A percentile compares a stretch with the other conserved stretches of the same genome.
Conservation (phyloP, 2,329 filamentous ascomycete genomes). For the Colletotrichum gigasporum region DNA sequence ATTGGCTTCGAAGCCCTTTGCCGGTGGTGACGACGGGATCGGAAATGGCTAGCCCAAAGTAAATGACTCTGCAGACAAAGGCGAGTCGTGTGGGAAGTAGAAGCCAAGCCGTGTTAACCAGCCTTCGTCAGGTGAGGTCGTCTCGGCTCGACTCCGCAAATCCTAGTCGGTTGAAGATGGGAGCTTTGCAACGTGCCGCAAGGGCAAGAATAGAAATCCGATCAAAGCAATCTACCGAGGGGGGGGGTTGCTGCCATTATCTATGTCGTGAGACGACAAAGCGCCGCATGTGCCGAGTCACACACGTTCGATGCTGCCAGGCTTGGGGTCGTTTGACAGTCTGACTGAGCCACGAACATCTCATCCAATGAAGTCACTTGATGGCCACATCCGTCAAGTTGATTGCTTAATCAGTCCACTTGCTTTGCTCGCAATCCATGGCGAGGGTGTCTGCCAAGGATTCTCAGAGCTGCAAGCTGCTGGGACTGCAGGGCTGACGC, state of each 20-base stretch:
- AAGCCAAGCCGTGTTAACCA: background rate
- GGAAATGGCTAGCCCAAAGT: slow-evolving; percentile 21
- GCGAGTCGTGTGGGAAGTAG: background rate
- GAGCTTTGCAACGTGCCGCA: background rate
- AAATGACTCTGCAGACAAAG: slow-evolving; percentile 26
- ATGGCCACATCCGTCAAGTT: background rate
- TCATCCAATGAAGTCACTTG: slow-evolving; percentile 1
- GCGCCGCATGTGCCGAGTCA: background rate
- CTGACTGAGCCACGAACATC: background rate
- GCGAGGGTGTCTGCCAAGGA: background rate
- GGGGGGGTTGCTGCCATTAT: background rate
- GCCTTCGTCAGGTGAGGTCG: slow-evolving; percentile 7
- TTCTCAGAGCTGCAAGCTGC: background rate
- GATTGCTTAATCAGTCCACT: background rate
- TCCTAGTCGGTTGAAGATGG: background rate
- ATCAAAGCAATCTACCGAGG: background rate
- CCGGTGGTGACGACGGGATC: slow-evolving; percentile 2
- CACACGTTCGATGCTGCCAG: background rate
- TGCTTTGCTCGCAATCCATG: slow-evolving; percentile 2
- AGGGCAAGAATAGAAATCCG: background rate
- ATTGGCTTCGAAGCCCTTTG: slow-evolving; percentile 23
- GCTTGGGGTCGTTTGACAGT: slow-evolving; percentile 10
- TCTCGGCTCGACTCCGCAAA: background rate
- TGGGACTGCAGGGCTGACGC: background rate
- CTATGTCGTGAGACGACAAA: background rate